Percentiles rank a stretch among this genome's conserved stretches.
phyloP scores from a whole-genome alignment of 768 basidiomycete species.

The Pleurotus pulmonarius region DNA sequence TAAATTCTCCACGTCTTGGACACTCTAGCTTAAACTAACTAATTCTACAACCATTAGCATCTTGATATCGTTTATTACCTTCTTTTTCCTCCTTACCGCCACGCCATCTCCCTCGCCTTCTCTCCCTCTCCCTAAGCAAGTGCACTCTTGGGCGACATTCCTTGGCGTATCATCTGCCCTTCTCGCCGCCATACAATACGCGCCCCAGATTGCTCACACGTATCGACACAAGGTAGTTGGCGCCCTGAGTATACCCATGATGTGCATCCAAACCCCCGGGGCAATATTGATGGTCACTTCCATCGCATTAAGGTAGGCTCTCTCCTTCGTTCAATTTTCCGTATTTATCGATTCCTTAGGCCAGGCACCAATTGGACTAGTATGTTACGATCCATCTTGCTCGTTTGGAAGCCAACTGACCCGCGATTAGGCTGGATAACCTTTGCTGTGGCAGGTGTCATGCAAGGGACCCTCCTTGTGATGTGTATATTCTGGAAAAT shows the following conservation, averaged over 20 bases:
- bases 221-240: constrained; percentile 81
- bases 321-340: neutral
- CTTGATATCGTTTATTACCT: constrained; percentile 56
- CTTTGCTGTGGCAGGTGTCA: constrained; percentile 75
- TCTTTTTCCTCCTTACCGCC: constrained; percentile 52
- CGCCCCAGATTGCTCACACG: constrained; percentile 82
- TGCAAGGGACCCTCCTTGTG: constrained; percentile 77
- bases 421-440: constrained; percentile 64
- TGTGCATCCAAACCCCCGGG: constrained; percentile 92
- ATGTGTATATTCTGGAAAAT: constrained; percentile 88
- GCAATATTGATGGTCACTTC: constrained; percentile 83
- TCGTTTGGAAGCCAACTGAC: neutral
- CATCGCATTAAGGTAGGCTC: constrained; percentile 61
- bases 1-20: constrained; percentile 31
- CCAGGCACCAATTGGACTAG: constrained; percentile 87
- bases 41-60: constrained; percentile 32
- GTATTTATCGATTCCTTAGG: constrained; percentile 25
- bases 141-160: constrained; percentile 73
- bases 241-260: constrained; percentile 91
- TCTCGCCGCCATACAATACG: constrained; percentile 82
- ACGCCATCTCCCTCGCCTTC: constrained; percentile 29
- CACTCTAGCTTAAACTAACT: neutral
- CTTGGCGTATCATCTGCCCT: constrained; percentile 79
- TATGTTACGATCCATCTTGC: constrained; percentile 24
- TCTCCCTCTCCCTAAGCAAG: constrained; percentile 26